Conservation (phyloP, 306 rosid genomes). For the Clitoria ternatea region DNA sequence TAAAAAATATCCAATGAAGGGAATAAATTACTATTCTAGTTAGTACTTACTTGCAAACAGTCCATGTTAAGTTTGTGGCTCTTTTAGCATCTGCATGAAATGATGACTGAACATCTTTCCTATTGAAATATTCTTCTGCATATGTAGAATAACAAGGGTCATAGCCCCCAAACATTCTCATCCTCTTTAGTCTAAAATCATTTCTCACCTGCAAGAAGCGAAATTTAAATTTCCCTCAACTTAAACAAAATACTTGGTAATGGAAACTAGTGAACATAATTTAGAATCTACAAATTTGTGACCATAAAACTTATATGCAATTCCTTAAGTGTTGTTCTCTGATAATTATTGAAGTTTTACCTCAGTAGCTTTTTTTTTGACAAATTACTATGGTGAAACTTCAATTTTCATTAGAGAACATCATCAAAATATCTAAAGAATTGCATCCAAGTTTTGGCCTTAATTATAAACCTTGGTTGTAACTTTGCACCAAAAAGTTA, state of each 20-base stretch:
- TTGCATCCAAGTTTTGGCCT: no score
- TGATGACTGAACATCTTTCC: conserved; percentile 43
- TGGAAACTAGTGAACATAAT: background rate
- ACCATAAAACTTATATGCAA: no score
- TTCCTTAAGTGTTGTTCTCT: no score
- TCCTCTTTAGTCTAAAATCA: conserved; percentile 23
- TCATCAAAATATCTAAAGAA: no score
- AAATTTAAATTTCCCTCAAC: background rate
- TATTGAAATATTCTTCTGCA: conserved; percentile 47
- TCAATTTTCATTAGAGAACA: no score
- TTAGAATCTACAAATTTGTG: background rate
- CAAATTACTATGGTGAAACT: no score
- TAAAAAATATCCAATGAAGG: background rate
- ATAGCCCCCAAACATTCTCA: conserved; percentile 51
- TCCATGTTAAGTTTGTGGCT: conserved; percentile 31
- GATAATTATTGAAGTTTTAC: no score
- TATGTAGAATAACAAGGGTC: conserved; percentile 52
- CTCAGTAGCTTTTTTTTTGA: no score
- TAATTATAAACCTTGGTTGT: no score
- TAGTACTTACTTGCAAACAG: conserved; percentile 44
- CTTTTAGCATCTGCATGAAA: conserved; percentile 30
- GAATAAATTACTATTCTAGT: background rate
- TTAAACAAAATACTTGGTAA: background rate
- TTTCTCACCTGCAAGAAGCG: conserved; percentile 29
- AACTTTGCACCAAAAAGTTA: no score